A percentile compares a stretch with the other conserved stretches of the same genome.
These are phyloP conservation scores for Calonectria montana DNA, from an alignment of 2,329 filamentous ascomycete species.

Conservation along the genomic window DNA sequence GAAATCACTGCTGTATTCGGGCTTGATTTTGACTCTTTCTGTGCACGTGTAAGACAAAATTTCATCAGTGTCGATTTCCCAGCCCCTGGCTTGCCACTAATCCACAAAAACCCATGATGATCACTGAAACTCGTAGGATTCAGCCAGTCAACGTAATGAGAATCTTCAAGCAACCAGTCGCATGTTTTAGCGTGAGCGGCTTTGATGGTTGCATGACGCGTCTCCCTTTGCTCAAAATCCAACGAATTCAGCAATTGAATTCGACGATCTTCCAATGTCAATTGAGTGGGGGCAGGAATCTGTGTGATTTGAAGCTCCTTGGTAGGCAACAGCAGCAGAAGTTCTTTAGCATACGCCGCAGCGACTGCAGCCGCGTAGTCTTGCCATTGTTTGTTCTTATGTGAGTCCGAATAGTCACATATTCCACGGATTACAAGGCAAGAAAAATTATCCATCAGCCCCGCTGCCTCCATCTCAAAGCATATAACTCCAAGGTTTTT, in stretches of 20 bases:
- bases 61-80: conserved; percentile 12
- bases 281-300: neutral
- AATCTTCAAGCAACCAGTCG: neutral
- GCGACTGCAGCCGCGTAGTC: neutral
- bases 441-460: conserved; percentile 41
- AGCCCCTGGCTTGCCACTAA: conserved; percentile 1
- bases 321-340: neutral
- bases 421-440: conserved; percentile 47
- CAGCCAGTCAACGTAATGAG: neutral
- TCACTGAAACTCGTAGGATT: neutral
- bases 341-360: conserved; percentile 1
- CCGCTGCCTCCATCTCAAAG: conserved; percentile 48
- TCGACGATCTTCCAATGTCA: neutral
- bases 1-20: neutral
- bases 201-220: neutral
- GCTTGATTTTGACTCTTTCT: neutral
- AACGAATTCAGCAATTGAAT: neutral
- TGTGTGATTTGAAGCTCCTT: neutral
- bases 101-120: conserved; percentile 6
- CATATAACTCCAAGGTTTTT: conserved; percentile 29
- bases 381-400: conserved; percentile 9
- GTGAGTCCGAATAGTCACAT: conserved; percentile 7
- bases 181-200: neutral
- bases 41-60: neutral
- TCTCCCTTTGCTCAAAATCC: neutral